Conservation (phyloP, 495 filamentous ascomycete species). For the Penicillium cosmopolitanum region DNA sequence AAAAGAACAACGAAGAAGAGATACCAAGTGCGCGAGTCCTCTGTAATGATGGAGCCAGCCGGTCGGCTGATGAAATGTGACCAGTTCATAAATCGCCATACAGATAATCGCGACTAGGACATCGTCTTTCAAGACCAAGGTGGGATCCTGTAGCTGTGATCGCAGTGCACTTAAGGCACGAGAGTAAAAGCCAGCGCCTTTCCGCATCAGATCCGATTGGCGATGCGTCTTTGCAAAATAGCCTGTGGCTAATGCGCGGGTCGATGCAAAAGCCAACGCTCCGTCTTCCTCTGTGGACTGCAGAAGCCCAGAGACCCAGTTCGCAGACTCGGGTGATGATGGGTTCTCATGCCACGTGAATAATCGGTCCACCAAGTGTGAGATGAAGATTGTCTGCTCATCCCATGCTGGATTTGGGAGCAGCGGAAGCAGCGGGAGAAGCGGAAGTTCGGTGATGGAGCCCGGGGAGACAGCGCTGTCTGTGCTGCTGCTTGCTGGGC, state of each 20-base stretch:
- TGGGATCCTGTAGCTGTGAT: slow-evolving; percentile 8
- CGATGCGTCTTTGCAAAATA: slow-evolving; percentile 23
- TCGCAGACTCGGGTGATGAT: slow-evolving; percentile 9
- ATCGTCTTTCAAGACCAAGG: slow-evolving; percentile 14
- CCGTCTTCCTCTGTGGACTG: background rate
- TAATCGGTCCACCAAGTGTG: slow-evolving; percentile 15
- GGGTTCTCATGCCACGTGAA: slow-evolving; percentile 23
- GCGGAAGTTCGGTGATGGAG: background rate
- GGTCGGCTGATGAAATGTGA: slow-evolving; percentile 18
- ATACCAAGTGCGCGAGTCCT: slow-evolving; percentile 21
- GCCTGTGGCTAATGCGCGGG: slow-evolving; percentile 15
- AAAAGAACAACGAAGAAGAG: background rate
- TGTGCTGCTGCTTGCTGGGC: background rate
- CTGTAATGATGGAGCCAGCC: slow-evolving; percentile 27
- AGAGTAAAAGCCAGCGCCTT: slow-evolving; percentile 16
- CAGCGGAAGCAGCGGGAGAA: slow-evolving; percentile 12
- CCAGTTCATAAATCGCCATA: slow-evolving; percentile 23
- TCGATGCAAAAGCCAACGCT: slow-evolving; percentile 9
- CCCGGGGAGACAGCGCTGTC: background rate
- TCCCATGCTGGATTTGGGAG: slow-evolving; percentile 14
- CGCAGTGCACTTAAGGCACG: slow-evolving; percentile 17
- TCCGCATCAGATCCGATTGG: slow-evolving; percentile 8
- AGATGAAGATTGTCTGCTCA: slow-evolving; percentile 13
- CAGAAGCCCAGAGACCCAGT: slow-evolving; percentile 16
- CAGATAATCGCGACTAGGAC: slow-evolving; percentile 19